phyloP scores from a whole-genome alignment of 2,329 filamentous ascomycete genomes.

The Nigrospora osmanthi region DNA sequence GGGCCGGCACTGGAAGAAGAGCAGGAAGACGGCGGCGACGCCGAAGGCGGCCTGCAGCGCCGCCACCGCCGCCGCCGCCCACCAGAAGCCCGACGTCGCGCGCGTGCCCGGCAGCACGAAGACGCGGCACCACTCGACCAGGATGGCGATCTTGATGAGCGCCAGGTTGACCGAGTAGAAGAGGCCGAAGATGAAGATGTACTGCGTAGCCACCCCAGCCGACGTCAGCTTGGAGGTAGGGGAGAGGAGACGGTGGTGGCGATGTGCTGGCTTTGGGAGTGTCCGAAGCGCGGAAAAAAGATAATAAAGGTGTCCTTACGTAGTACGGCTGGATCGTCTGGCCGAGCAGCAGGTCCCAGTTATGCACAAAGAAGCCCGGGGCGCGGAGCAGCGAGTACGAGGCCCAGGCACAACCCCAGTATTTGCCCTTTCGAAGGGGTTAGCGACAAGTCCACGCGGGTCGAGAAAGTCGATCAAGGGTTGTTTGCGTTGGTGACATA shows the following conservation, averaged over 20 bases:
- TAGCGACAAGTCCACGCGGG: too few species aligned
- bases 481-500: too few species aligned
- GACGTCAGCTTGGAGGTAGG: too few species aligned
- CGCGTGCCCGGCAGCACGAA: conserved; percentile 14
- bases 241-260: too few species aligned
- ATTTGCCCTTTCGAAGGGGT: neutral
- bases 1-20: conserved; percentile 11
- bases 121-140: conserved; percentile 29
- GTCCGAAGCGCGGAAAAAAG: neutral
- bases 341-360: conserved; percentile 19
- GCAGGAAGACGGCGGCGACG: conserved; percentile 5
- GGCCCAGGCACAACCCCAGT: neutral
- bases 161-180: conserved; percentile 26
- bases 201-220: conserved; percentile 10
- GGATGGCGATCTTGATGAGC: conserved; percentile 30
- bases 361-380: conserved; percentile 26
- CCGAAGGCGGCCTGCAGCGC: conserved; percentile 8
- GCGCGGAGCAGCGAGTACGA: conserved; percentile 13
- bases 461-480: too few species aligned
- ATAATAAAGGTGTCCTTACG: conserved; percentile 9
- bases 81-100: conserved; percentile 9
- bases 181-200: conserved; percentile 18
- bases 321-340: conserved; percentile 15
- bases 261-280: too few species aligned
- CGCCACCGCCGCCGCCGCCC: conserved; percentile 7